phyloP scores from a whole-genome alignment of 495 filamentous ascomycete genomes.

The Tuber indicum region DNA sequence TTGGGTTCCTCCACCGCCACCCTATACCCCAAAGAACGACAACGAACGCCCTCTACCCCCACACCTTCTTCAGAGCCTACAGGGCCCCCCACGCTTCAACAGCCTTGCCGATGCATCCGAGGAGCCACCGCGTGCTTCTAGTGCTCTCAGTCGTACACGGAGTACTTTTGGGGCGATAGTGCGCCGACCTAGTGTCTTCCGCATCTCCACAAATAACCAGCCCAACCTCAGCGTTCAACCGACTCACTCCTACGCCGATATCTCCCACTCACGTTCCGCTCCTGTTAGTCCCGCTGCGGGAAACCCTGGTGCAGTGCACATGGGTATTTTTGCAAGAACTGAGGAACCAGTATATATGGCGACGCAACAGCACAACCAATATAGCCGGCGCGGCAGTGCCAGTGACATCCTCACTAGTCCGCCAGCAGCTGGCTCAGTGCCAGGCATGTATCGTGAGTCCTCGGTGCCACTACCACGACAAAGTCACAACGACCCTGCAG shows the following conservation, averaged over 20 bases:
- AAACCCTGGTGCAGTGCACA: neutral
- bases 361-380: slow-evolving; percentile 6
- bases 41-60: slow-evolving; percentile 47
- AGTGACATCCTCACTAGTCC: slow-evolving; percentile 18
- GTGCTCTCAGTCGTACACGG: slow-evolving; percentile 27
- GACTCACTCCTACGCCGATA: slow-evolving; percentile 12
- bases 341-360: slow-evolving; percentile 14
- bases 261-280: slow-evolving; percentile 34
- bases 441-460: slow-evolving; percentile 18
- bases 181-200: slow-evolving; percentile 31
- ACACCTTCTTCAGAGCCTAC: slow-evolving; percentile 42
- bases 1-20: slow-evolving; percentile 89
- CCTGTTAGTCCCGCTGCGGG: slow-evolving; percentile 33
- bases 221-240: slow-evolving; percentile 20
- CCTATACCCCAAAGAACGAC: slow-evolving; percentile 67
- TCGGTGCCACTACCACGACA: slow-evolving; percentile 13
- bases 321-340: slow-evolving; percentile 16
- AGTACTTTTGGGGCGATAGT: slow-evolving; percentile 32
- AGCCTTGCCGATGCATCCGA: neutral
- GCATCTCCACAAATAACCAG: slow-evolving; percentile 12
- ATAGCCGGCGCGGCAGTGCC: slow-evolving; percentile 20
- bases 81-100: slow-evolving; percentile 37
- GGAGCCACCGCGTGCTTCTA: slow-evolving; percentile 25
- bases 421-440: slow-evolving; percentile 14
- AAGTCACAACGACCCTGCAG: slow-evolving; percentile 3